These are phyloP conservation scores for Dictyostelium firmibasis DNA, from an alignment of 78 protist genomes.

Conservation along the genomic window DNA sequence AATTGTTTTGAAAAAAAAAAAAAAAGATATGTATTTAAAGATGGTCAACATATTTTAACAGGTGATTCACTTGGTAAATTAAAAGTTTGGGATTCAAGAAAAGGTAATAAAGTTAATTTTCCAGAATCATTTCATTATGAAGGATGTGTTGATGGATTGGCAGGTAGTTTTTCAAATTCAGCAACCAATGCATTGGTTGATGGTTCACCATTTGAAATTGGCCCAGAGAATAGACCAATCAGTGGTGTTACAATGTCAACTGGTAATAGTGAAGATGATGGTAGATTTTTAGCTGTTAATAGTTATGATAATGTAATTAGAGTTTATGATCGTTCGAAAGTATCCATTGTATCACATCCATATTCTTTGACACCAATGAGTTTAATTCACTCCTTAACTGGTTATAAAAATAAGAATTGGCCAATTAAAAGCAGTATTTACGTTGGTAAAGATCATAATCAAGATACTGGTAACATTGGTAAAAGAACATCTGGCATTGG, in stretches of 20 bases:
- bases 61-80: constrained; percentile 80
- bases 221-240: constrained; percentile 62
- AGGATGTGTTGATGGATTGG: constrained; percentile 59
- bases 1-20: too few relatives aligned
- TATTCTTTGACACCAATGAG: constrained; percentile 51
- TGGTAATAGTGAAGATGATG: constrained; percentile 67
- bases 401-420: constrained; percentile 81
- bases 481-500: background rate
- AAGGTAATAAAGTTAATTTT: background rate
- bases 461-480: background rate
- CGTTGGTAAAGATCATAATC: constrained; percentile 49
- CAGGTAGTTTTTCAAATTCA: background rate
- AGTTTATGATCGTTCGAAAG: constrained; percentile 80
- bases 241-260: constrained; percentile 17
- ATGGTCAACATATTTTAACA: constrained; percentile 73
- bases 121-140: constrained; percentile 65
- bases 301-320: constrained; percentile 78
- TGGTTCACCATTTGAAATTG: constrained; percentile 31
- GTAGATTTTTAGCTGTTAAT: constrained; percentile 82
- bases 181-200: background rate
- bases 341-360: constrained; percentile 68
- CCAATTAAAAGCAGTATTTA: constrained; percentile 82
- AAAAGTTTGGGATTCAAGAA: constrained; percentile 81
- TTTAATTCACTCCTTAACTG: constrained; percentile 66
- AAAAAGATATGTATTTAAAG: constrained; percentile 68